phyloP scores from a whole-genome alignment of 495 filamentous ascomycete species.

The Hamigera avellanea region DNA sequence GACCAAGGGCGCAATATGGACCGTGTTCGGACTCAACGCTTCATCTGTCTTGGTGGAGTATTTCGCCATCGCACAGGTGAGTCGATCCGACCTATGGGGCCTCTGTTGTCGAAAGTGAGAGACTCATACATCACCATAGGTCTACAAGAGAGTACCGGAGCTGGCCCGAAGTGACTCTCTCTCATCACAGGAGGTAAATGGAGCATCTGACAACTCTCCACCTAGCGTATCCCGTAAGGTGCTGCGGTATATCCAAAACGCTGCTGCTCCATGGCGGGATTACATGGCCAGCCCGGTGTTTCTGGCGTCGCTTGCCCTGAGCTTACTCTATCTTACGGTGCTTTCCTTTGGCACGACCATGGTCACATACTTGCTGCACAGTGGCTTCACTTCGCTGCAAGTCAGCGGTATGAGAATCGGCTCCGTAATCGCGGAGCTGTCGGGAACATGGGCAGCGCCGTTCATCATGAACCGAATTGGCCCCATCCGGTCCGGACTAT shows the following conservation, averaged over 20 bases:
- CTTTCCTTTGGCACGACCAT: conserved; percentile 47
- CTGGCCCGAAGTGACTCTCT: conserved; percentile 10
- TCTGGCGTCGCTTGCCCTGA: conserved; percentile 41
- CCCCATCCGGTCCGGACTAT: conserved; percentile 44
- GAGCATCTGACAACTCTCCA: conserved; percentile 1
- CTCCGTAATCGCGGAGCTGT: conserved; percentile 39
- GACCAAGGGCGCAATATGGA: conserved; percentile 36
- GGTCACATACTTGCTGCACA: conserved; percentile 46
- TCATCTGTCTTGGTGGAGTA: conserved; percentile 42
- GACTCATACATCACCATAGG: conserved; percentile 7
- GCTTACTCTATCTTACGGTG: conserved; percentile 48
- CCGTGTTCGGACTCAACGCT: conserved; percentile 27
- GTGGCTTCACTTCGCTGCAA: conserved; percentile 39
- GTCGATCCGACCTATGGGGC: neutral
- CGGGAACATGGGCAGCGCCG: conserved; percentile 36
- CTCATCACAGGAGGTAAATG: neutral
- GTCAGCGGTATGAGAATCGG: conserved; percentile 42
- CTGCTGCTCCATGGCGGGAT: conserved; percentile 18
- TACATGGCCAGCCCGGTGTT: conserved; percentile 34
- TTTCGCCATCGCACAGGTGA: conserved; percentile 40
- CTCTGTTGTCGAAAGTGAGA: too few relatives aligned
- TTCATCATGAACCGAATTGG: conserved; percentile 45
- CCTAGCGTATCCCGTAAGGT: neutral
- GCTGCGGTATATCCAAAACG: conserved; percentile 3
- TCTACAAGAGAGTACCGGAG: conserved; percentile 29